Conservation (phyloP, 78 protist genomes). For the Diacronema lutheri region DNA sequence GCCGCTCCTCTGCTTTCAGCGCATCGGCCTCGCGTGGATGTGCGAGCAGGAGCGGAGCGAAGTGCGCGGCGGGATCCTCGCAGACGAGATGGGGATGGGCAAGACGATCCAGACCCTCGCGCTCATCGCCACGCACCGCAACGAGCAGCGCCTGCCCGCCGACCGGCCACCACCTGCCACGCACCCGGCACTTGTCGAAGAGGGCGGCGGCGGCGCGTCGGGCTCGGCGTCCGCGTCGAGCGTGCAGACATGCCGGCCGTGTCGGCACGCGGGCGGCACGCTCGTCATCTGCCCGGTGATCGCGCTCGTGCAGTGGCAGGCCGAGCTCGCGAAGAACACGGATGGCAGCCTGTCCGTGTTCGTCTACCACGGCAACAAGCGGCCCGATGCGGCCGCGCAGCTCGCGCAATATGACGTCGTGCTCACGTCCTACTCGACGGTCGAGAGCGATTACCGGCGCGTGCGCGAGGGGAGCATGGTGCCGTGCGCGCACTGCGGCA, state of each 20-base stretch:
- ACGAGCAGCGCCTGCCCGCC: background rate
- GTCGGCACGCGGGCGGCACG: background rate
- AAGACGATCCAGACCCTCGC: constrained; percentile 74
- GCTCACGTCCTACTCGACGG: constrained; percentile 45
- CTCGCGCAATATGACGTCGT: constrained; percentile 28
- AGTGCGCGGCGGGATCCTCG: background rate
- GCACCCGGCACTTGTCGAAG: too few species aligned
- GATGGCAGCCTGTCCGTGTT: constrained; percentile 17
- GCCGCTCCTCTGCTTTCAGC: constrained; percentile 51
- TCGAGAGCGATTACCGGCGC: constrained; percentile 29
- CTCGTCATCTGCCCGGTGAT: constrained; percentile 47
- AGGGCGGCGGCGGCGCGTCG: background rate
- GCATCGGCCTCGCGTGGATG: constrained; percentile 56
- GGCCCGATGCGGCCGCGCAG: background rate
- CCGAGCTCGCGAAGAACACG: constrained; percentile 31
- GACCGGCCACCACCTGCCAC: background rate
- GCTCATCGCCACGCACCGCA: constrained; percentile 20
- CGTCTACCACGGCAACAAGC: constrained; percentile 34
- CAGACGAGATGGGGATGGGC: constrained; percentile 65
- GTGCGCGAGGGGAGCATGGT: too few species aligned
- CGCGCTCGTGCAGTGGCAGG: constrained; percentile 45
- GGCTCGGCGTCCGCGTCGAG: too few species aligned
- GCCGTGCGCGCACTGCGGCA: background rate
- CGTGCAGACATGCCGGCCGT: too few species aligned
- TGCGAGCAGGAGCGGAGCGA: constrained; percentile 33